Evolutionary conservation across 768 basidiomycete genomes (phyloP).

Genomic region (Tricholoma hemisulphureum): DNA sequence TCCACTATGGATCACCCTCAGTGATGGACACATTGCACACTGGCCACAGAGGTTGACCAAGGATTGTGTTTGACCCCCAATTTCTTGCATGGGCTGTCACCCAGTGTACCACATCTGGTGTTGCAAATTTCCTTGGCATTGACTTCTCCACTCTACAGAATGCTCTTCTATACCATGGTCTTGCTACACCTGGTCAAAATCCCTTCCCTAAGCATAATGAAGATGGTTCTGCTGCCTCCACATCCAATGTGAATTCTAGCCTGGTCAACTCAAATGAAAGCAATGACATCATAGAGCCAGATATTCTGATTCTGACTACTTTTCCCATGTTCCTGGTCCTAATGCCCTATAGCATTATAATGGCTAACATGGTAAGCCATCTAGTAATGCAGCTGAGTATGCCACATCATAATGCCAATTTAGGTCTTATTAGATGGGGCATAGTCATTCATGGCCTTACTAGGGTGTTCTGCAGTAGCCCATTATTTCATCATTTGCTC

Average conservation of each 20-base stretch:
- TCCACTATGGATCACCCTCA: not conserved
- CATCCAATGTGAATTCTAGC: not conserved
- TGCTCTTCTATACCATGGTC: not conserved
- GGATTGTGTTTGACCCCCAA: not conserved
- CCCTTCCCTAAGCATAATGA: no score
- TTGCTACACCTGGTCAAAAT: not conserved
- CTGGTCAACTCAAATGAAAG: not conserved
- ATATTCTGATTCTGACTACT: not conserved
- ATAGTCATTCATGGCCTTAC: slow-evolving; percentile 35
- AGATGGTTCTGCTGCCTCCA: not conserved
- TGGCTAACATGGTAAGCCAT: slow-evolving; percentile 35
- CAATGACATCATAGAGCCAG: not conserved
- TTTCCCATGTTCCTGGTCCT: slow-evolving; percentile 27
- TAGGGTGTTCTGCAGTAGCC: no score
- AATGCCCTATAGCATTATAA: slow-evolving; percentile 38
- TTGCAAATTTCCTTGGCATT: not conserved
- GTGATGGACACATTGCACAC: not conserved
- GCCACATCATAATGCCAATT: not conserved
- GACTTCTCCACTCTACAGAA: not conserved
- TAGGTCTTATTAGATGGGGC: slow-evolving; percentile 32
- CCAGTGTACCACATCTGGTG: not conserved
- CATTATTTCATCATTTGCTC: no score
- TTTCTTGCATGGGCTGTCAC: not conserved
- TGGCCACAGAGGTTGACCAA: not conserved
- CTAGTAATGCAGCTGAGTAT: not conserved